Conservation (phyloP, 768 basidiomycete species). For the Xanthoconium purpureum region DNA sequence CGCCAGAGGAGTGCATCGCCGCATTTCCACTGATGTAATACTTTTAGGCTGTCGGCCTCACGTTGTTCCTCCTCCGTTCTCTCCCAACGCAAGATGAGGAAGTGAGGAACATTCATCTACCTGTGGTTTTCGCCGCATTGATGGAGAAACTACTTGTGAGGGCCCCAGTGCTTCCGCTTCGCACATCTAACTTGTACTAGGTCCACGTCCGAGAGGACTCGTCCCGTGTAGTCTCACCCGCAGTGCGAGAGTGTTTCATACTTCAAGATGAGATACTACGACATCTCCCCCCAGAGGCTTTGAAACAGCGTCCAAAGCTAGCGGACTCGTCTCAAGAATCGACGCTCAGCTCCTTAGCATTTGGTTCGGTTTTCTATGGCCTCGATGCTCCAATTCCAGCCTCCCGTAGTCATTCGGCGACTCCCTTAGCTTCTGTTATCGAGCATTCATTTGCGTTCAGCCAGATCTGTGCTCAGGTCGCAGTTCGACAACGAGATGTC, state of each 20-base stretch:
- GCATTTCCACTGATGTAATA: conserved; percentile 3
- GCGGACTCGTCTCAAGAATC: conserved; percentile 35
- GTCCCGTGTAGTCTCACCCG: conserved; percentile 33
- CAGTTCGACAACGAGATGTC: conserved; percentile 34
- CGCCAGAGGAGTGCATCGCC: conserved; percentile 3
- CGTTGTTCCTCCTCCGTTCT: conserved; percentile 67
- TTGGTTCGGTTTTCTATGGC: conserved; percentile 63
- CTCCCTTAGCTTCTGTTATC: conserved; percentile 58
- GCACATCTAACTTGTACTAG: conserved; percentile 23
- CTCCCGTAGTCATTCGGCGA: conserved; percentile 24
- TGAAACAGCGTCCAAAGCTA: conserved; percentile 50
- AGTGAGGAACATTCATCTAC: conserved; percentile 73
- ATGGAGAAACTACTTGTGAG: conserved; percentile 64
- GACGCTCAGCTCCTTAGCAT: conserved; percentile 45
- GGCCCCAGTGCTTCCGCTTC: background rate
- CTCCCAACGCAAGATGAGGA: conserved; percentile 88
- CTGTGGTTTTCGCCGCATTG: conserved; percentile 70
- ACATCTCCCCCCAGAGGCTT: conserved; percentile 47
- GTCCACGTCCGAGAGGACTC: conserved; percentile 37
- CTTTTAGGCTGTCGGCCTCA: conserved; percentile 60
- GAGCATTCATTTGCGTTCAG: conserved; percentile 52
- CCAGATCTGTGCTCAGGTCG: conserved; percentile 39
- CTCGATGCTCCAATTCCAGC: conserved; percentile 33
- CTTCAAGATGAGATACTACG: conserved; percentile 53
- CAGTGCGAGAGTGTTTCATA: conserved; percentile 42